A percentile compares a stretch with the other conserved stretches of the same genome.
Conservation (phyloP, 495 filamentous ascomycete species). For the Penicillium ucsense region DNA sequence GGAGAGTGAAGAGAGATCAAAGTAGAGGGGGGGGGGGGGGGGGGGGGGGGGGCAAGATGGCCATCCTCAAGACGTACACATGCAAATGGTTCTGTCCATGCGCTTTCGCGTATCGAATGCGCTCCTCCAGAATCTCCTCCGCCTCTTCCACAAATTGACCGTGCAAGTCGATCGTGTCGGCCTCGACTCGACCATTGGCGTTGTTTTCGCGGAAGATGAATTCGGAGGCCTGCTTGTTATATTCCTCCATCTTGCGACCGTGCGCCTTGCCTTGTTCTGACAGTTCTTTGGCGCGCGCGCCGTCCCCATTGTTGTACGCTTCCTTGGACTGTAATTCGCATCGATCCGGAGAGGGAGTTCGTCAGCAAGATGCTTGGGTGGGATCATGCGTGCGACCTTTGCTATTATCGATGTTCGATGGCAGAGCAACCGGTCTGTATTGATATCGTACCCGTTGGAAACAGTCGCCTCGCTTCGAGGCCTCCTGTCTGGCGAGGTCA, state of each 20-base stretch:
- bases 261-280: conserved; percentile 80
- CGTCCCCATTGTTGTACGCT: conserved; percentile 73
- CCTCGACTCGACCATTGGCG: conserved; percentile 51
- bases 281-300: conserved; percentile 65
- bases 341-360: too few species aligned
- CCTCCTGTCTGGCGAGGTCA: conserved; percentile 69
- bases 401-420: too few species aligned
- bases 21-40: too few species aligned
- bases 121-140: conserved; percentile 73
- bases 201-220: conserved; percentile 96
- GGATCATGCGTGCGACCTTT: too few species aligned
- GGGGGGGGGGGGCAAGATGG: too few species aligned
- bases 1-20: too few species aligned
- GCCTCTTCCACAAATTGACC: conserved; percentile 92
- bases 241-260: conserved; percentile 64
- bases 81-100: conserved; percentile 70
- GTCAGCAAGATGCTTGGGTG: too few species aligned
- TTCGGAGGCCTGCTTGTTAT: conserved; percentile 82
- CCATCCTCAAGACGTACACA: conserved; percentile 37
- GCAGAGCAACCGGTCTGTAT: too few species aligned
- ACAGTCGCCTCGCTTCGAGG: conserved; percentile 61
- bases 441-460: conserved; percentile 50
- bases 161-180: conserved; percentile 88
- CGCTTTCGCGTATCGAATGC: conserved; percentile 63
- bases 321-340: conserved; percentile 48